phyloP scores from a whole-genome alignment of 116 monocot genomes.

The Papilionanthe hybrid region DNA sequence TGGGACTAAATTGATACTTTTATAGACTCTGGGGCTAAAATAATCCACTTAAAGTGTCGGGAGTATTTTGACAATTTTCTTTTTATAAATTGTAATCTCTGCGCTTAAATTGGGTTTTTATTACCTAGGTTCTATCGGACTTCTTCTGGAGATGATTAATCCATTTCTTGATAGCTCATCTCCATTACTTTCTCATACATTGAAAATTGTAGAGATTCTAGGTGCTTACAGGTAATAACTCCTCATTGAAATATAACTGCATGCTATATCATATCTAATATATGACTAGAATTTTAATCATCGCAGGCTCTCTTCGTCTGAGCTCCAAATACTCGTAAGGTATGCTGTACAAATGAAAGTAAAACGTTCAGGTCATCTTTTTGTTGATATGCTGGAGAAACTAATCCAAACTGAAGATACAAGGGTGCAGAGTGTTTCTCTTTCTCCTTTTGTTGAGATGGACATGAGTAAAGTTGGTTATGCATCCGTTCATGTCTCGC shows the following conservation, averaged over 20 bases:
- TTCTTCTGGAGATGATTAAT: slow-evolving; percentile 77
- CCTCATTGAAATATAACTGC: slow-evolving; percentile 6
- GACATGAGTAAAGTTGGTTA: slow-evolving; percentile 89
- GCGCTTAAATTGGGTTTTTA: slow-evolving; percentile 12
- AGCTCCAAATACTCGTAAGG: slow-evolving; percentile 74
- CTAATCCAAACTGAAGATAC: slow-evolving; percentile 73
- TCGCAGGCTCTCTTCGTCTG: slow-evolving; percentile 81
- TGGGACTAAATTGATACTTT: no score
- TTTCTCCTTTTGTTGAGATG: slow-evolving; percentile 94
- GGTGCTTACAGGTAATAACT: slow-evolving; percentile 82
- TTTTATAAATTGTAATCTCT: not conserved
- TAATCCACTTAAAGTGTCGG: no score
- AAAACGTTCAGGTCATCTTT: slow-evolving; percentile 62
- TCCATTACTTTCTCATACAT: slow-evolving; percentile 72
- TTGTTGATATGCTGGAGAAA: slow-evolving; percentile 92
- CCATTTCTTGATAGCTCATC: slow-evolving; percentile 78
- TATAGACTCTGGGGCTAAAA: no score
- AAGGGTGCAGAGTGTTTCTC: slow-evolving; percentile 51
- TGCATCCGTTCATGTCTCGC: slow-evolving; percentile 89
- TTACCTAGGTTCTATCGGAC: slow-evolving; percentile 80
- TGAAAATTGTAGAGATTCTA: slow-evolving; percentile 83
- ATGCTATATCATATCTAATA: slow-evolving; percentile 2
- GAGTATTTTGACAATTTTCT: no score
- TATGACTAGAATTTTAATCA: slow-evolving; percentile 4
- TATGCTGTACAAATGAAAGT: slow-evolving; percentile 79